Evolutionary conservation across 768 basidiomycete genomes (phyloP).

Genomic region (Trametes gibbosa): DNA sequence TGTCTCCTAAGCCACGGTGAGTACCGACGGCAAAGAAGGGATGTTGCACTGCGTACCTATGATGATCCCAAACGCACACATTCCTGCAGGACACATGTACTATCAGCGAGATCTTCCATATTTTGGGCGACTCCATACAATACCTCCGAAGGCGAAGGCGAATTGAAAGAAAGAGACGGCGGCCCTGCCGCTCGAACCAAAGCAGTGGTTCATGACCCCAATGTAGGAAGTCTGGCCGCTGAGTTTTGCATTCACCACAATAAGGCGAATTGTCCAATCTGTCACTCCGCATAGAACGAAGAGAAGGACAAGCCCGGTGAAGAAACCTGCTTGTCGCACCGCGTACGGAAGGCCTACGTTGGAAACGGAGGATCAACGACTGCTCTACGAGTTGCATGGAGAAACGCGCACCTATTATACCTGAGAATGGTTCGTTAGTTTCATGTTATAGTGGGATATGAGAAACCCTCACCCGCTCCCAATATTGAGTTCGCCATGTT

Average conservation of each 20-base stretch:
- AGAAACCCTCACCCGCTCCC: constrained; percentile 66
- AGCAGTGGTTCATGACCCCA: constrained; percentile 91
- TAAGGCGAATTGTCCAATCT: constrained; percentile 97
- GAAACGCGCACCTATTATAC: constrained; percentile 62
- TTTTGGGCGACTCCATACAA: constrained; percentile 21
- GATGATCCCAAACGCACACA: constrained; percentile 98
- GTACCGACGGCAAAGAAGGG: not conserved
- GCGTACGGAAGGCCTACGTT: constrained; percentile 86
- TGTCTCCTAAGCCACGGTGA: constrained; percentile 63
- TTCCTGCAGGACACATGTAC: constrained; percentile 49
- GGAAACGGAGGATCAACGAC: not conserved
- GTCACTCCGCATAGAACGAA: constrained; percentile 79
- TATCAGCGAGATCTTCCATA: not conserved
- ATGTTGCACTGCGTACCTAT: constrained; percentile 46
- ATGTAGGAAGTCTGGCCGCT: constrained; percentile 92
- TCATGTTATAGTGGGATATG: not conserved
- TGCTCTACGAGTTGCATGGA: not conserved
- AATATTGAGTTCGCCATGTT: constrained; percentile 97
- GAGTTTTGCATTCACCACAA: constrained; percentile 93
- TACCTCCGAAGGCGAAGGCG: constrained; percentile 94
- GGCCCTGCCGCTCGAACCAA: constrained; percentile 86
- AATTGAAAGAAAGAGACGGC: constrained; percentile 98
- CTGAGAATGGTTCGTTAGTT: constrained; percentile 32
- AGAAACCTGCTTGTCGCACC: constrained; percentile 90
- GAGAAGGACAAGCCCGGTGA: constrained; percentile 81